Evolutionary conservation across 805 yeast species (phyloP).

Genomic region (Kuraishia hungarica): DNA sequence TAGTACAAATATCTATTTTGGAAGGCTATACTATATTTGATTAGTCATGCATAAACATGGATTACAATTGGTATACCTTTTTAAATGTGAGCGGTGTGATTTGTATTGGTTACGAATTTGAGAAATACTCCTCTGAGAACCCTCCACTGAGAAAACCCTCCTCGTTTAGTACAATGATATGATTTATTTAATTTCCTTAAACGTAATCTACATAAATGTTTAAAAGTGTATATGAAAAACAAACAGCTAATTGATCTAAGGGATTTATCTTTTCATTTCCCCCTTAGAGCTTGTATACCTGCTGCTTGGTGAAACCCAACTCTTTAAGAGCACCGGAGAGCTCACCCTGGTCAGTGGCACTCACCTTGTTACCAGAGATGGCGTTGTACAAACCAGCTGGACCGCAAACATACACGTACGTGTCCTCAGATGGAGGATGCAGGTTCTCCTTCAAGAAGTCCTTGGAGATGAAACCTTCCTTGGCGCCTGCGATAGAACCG

Average conservation of each 20-base stretch:
- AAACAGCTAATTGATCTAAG: not conserved
- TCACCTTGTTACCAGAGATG: slow-evolving; percentile 74
- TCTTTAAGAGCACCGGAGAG: slow-evolving; percentile 81
- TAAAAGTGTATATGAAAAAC: not conserved
- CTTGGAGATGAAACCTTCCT: slow-evolving; percentile 70
- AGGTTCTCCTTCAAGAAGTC: slow-evolving; percentile 56
- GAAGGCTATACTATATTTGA: no score
- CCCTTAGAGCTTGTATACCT: slow-evolving; percentile 76
- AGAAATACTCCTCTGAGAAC: no score
- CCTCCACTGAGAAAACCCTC: no score
- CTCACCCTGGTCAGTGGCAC: slow-evolving; percentile 94
- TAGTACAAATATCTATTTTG: no score
- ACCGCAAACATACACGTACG: slow-evolving; percentile 85
- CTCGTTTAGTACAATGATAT: no score
- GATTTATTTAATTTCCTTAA: no score
- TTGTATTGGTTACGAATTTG: no score
- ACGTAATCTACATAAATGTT: not conserved
- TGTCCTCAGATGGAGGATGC: slow-evolving; percentile 55
- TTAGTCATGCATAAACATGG: no score
- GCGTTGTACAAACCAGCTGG: slow-evolving; percentile 90
- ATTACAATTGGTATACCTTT: no score
- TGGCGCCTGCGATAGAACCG: slow-evolving; percentile 40
- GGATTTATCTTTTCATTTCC: not conserved
- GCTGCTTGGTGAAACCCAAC: slow-evolving; percentile 77
- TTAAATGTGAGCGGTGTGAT: no score